phyloP scores from a whole-genome alignment of 1,139 yeast species.

The Geotrichum citri-aurantii region DNA sequence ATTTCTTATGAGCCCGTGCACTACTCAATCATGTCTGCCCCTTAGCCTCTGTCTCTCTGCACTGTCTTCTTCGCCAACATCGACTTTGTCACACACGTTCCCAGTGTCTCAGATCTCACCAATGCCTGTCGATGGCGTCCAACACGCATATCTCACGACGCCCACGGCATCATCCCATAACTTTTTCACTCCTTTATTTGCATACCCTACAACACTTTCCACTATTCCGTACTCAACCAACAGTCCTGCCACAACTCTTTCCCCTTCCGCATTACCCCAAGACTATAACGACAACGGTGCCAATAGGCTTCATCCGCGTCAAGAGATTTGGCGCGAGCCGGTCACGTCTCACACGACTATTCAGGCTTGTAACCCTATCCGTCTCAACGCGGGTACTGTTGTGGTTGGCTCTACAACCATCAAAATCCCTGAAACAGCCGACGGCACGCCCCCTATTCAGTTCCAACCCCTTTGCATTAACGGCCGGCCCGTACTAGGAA shows the following conservation, averaged over 20 bases:
- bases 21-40: background rate
- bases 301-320: background rate
- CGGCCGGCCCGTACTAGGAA: constrained; percentile 22
- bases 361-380: constrained; percentile 9
- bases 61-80: background rate
- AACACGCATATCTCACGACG: background rate
- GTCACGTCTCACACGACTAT: constrained; percentile 1
- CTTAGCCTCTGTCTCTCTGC: background rate
- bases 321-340: constrained; percentile 15
- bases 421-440: background rate
- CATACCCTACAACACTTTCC: background rate
- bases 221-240: background rate
- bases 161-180: background rate
- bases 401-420: constrained; percentile 6
- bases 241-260: background rate
- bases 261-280: background rate
- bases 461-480: constrained; percentile 15
- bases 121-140: background rate
- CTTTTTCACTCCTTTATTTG: background rate
- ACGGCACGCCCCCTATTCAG: background rate
- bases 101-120: background rate
- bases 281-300: background rate
- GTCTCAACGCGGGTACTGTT: constrained; percentile 4
- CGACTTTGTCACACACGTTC: background rate
- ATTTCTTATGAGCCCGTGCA: background rate